Base-by-base conservation (phyloP, 768 basidiomycete genomes). In the Tulasnella sp. region DNA sequence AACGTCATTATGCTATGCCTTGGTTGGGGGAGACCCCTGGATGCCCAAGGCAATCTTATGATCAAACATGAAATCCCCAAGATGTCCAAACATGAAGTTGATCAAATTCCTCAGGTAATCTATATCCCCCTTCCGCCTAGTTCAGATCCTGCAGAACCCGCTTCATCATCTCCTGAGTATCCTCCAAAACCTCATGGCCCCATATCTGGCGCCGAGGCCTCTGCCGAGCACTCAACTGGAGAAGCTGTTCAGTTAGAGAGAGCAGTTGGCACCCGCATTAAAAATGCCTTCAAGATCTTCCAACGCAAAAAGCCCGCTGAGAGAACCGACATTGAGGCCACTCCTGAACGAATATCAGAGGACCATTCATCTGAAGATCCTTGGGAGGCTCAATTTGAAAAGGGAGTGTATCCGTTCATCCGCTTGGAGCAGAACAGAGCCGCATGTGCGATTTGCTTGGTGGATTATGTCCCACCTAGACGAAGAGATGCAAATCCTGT, bases 1-100 rank as follows among this genome's bases (percentile, higher is more conserved):
- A 89, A 83, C 61, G 73, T 89, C 56, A 66, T 86, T 60, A 67
- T 89, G 34, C 73, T 89, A 34, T 84, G 82, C 61, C 68, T 86
- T 16, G 86, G 87, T 2, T n/a, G n/a, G n/a, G n/a, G n/a, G n/a
- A 75, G 85, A 19, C 83, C 85, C 59, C 86, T 86, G 2, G 62
- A 87, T 33, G 31, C 33, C 1, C 25, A 52, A 29, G 53, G 46
- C 25, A 54, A 46, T 15, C 83, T 84, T 61, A 77, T 79, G 53
- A 83, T 88, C 62, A 79, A 78, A 53, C 84, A 83, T 8, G 84
- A 88, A 44, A 76, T 88, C 34, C 80, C 76, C 4, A 85, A 86
- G 60, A 67, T 89, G 6, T 68, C 84, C 1, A 78, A 77, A 60
- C 66, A 77, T 5, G 66, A 80, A 6, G 84, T 90, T 20, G 82